Base-by-base conservation (phyloP, 139 green algal genomes). In the Picochlorum sp. region DNA sequence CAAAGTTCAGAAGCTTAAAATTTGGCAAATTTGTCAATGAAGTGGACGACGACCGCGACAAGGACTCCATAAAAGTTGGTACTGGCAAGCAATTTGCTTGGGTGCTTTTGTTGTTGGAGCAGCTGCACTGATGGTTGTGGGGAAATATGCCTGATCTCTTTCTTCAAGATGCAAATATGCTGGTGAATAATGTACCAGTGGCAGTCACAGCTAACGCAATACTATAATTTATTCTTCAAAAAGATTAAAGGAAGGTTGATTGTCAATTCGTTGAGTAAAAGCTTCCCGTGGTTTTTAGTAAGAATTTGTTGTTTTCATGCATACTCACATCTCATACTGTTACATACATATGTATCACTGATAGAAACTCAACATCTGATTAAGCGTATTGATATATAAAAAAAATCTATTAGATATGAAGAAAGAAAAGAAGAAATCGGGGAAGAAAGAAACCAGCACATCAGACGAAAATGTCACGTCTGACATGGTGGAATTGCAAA, bases 401-500 rank as follows among this genome's bases (percentile, higher is more conserved):
- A 24, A 8, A 50, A 24, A 26, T 29, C 25, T 66, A 25, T 54
- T 49, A 28, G 68, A 75, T 40, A 54, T 57, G 47, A 57, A 67
- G 60, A 67, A 16, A 14, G 33, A 67, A 32, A 24, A 24, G 8
- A 39, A 56, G 29, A 33, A 33, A 36, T 10, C 13, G 22, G 49
- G 10, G 25, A 33, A 18, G 22, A 24, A 33, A 1, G 22, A 32
- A 58, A 50, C 35, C n/a, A 18, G 39, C 16, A 45, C 10, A 45
- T 45, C 37, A 25, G 16, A 16, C 16, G 13, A 14, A 20, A 14
- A 14, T 13, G 16, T 43, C 16, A 61, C 89, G 18, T 74, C 79
- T 2, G 72, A 80, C 14, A 44, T 80, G 4, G 32, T 93, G 31
- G 60, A 85, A 45, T 53, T 66, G 8, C 77, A 86, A 57, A 55